Evolutionary conservation across 2,329 filamentous ascomycete genomes (phyloP).

Genomic region (Davidsoniella eucalypti): DNA sequence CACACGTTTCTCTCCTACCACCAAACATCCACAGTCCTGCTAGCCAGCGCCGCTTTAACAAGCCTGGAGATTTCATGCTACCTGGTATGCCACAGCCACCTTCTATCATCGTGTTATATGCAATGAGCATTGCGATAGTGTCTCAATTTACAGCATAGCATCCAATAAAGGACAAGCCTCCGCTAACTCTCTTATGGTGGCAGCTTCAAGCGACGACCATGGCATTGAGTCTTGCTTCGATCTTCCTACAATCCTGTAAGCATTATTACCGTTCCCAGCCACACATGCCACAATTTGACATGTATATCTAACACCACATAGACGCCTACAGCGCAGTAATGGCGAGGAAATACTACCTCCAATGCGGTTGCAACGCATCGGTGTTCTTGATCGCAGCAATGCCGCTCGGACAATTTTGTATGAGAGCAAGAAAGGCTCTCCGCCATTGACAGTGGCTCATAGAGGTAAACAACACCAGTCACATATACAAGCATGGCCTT

Average conservation of each 20-base stretch:
- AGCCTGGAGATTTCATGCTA: slow-evolving; percentile 11
- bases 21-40: slow-evolving; percentile 4
- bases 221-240: slow-evolving; percentile 10
- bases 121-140: not conserved
- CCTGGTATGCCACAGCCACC: slow-evolving; percentile 3
- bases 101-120: not conserved
- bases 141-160: not conserved
- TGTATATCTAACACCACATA: not conserved
- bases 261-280: not conserved
- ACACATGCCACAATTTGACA: not conserved
- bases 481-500: not conserved
- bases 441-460: slow-evolving; percentile 8
- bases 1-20: not conserved
- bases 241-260: slow-evolving; percentile 9
- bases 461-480: not conserved
- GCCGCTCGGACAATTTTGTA: slow-evolving; percentile 7
- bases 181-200: slow-evolving; percentile 1
- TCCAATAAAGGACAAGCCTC: not conserved
- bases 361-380: slow-evolving; percentile 7
- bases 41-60: slow-evolving; percentile 8
- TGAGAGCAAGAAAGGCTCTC: slow-evolving; percentile 6
- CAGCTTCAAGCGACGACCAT: slow-evolving; percentile 9
- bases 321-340: slow-evolving; percentile 6
- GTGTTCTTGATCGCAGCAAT: slow-evolving; percentile 5
- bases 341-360: slow-evolving; percentile 6